phyloP scores from a whole-genome alignment of 495 filamentous ascomycete genomes.

The Apodospora peruviana region DNA sequence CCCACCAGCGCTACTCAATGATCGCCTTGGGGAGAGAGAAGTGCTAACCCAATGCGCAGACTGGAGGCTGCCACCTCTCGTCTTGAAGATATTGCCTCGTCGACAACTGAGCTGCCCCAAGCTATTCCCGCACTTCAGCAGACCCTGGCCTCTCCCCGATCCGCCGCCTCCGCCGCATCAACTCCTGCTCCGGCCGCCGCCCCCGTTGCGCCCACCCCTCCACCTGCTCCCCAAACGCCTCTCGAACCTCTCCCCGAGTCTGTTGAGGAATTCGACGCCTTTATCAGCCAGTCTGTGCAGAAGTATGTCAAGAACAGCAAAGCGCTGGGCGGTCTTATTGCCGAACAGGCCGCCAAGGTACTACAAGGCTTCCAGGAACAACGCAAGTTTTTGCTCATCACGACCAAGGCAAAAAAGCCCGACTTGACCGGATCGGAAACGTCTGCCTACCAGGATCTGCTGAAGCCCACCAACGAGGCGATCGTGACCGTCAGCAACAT shows the following conservation, averaged over 20 bases:
- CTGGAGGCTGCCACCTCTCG: conserved; percentile 96
- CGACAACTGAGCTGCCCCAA: conserved; percentile 54
- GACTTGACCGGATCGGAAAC: conserved; percentile 60
- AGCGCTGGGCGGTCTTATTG: conserved; percentile 69
- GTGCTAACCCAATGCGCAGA: no score
- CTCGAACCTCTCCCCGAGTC: conserved; percentile 63
- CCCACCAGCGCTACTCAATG: no score
- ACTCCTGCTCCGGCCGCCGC: conserved; percentile 24
- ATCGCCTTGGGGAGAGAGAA: no score
- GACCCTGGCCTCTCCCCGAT: conserved; percentile 23
- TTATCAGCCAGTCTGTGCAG: conserved; percentile 69
- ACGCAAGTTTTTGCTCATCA: conserved; percentile 79
- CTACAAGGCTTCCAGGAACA: conserved; percentile 65
- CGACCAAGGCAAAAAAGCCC: conserved; percentile 89
- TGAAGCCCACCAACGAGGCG: conserved; percentile 76
- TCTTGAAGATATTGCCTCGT: conserved; percentile 89
- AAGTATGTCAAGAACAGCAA: conserved; percentile 74
- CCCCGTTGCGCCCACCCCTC: conserved; percentile 7
- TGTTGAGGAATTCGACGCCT: conserved; percentile 77
- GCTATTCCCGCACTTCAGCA: conserved; percentile 35
- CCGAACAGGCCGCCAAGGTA: conserved; percentile 57
- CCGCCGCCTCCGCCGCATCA: conserved; percentile 18
- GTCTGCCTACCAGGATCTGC: conserved; percentile 56
- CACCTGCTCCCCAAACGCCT: conserved; percentile 27
- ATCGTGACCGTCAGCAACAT: conserved; percentile 71